These are phyloP conservation scores for Holtermannia corniformis DNA, from an alignment of 768 basidiomycete genomes.

Conservation along the genomic window DNA sequence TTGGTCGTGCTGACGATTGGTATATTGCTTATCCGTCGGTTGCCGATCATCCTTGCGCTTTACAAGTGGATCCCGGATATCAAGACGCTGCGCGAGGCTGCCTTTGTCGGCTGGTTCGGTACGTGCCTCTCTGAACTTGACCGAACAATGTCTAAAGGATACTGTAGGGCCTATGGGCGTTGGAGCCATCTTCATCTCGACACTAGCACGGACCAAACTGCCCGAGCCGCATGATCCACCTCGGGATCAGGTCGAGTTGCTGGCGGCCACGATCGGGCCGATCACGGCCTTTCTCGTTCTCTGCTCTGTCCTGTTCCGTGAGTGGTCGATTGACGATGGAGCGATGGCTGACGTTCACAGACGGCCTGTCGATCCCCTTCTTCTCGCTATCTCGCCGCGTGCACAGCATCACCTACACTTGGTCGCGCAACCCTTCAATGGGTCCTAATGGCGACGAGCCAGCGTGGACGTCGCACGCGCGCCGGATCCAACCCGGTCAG, in stretches of 20 bases:
- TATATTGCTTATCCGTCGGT: slow-evolving; percentile 68
- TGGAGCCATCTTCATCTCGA: slow-evolving; percentile 80
- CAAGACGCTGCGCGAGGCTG: slow-evolving; percentile 83
- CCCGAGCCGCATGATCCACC: slow-evolving; percentile 45
- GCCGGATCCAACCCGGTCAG: slow-evolving; percentile 59
- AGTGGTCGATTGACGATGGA: slow-evolving; percentile 6
- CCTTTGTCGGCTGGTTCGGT: slow-evolving; percentile 93
- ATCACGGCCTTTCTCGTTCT: slow-evolving; percentile 93
- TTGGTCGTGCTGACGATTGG: slow-evolving; percentile 72
- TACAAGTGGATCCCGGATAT: slow-evolving; percentile 94
- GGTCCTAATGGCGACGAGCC: slow-evolving; percentile 47
- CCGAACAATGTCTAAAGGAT: too few relatives aligned
- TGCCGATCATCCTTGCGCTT: slow-evolving; percentile 72
- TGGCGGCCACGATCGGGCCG: slow-evolving; percentile 73
- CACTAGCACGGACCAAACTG: slow-evolving; percentile 38
- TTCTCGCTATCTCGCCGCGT: slow-evolving; percentile 87
- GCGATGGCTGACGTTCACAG: slow-evolving; percentile 25
- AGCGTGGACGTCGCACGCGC: slow-evolving; percentile 74
- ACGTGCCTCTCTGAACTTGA: slow-evolving; percentile 73
- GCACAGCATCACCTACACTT: slow-evolving; percentile 81
- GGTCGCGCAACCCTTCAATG: slow-evolving; percentile 63
- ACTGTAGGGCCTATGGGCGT: slow-evolving; percentile 66
- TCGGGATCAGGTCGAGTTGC: slow-evolving; percentile 52
- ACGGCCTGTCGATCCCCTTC: slow-evolving; percentile 85
- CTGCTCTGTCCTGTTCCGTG: slow-evolving; percentile 60